Percentiles rank a stretch among this genome's conserved stretches.
Evolutionary conservation across 345 rosid species (phyloP).

Genomic region (Microcos paniculata): DNA sequence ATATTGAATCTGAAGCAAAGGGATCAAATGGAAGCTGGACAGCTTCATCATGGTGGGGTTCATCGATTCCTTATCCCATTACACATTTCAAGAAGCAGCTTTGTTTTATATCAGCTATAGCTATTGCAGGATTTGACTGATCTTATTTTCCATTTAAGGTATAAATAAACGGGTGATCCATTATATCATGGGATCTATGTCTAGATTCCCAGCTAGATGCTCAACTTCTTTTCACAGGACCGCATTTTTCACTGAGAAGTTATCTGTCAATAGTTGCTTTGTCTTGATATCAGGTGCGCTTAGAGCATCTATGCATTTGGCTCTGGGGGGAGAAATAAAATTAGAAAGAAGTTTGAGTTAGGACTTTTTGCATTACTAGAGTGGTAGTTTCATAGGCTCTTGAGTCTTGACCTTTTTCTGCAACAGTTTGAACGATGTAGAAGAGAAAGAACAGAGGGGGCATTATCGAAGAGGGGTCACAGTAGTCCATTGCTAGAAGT

Average conservation of each 20-base stretch:
- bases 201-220: not conserved
- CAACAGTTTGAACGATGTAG: not conserved
- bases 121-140: constrained; percentile 1
- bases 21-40: constrained; percentile 4
- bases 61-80: constrained; percentile 11
- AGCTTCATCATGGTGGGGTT: constrained; percentile 6
- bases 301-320: too few relatives aligned
- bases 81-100: constrained; percentile 4
- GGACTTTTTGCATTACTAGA: not conserved
- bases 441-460: not conserved
- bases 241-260: not conserved
- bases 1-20: constrained; percentile 10
- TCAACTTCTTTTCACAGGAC: not conserved
- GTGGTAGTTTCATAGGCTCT: not conserved
- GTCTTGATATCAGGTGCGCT: not conserved
- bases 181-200: not conserved
- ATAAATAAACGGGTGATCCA: not conserved
- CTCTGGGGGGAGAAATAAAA: not conserved
- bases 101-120: not conserved
- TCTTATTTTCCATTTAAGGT: not conserved
- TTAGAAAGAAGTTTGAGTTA: not conserved
- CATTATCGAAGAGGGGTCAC: not conserved
- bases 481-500: not conserved
- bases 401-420: not conserved
- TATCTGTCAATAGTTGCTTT: not conserved